Conservation (phyloP, 1,284 basidiomycete species). For the Cutaneotrichosporon curvatum region DNA sequence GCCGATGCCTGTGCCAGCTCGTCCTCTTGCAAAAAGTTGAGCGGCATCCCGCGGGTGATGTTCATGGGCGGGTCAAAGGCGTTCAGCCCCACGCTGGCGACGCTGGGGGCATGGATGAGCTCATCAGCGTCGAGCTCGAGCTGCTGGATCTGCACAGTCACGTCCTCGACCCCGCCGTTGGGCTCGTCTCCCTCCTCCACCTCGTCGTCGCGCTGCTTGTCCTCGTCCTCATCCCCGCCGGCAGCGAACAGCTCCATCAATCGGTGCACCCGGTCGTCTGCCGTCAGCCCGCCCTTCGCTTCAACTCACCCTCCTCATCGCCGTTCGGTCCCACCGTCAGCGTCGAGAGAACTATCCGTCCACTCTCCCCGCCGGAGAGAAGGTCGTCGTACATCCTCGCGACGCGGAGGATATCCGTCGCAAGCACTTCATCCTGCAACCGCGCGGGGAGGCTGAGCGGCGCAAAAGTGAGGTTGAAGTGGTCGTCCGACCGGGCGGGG, state of each 20-base stretch:
- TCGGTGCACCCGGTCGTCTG: constrained; percentile 36
- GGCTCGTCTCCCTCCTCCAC: constrained; percentile 6
- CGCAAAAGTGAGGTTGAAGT: constrained; percentile 44
- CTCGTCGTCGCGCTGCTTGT: not conserved
- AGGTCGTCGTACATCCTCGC: constrained; percentile 38
- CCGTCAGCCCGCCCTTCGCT: constrained; percentile 1
- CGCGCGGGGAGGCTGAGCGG: constrained; percentile 37
- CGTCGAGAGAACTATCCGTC: constrained; percentile 19
- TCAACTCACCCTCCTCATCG: constrained; percentile 36
- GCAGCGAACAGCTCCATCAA: constrained; percentile 26
- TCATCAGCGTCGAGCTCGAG: not conserved
- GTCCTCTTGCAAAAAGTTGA: constrained; percentile 43
- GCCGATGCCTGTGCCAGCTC: constrained; percentile 25
- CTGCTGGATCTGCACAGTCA: not conserved
- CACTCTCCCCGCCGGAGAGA: constrained; percentile 24
- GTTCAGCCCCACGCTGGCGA: not conserved
- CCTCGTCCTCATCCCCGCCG: constrained; percentile 1
- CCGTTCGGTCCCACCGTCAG: constrained; percentile 23
- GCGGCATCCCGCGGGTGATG: constrained; percentile 10
- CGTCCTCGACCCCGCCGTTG: constrained; percentile 1
- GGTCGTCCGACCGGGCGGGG: constrained; percentile 35
- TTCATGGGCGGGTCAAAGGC: too few relatives aligned
- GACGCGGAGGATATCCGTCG: constrained; percentile 39
- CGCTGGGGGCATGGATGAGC: not conserved
- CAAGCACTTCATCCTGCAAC: constrained; percentile 39